Conservation (phyloP, 106 monocot genomes). For the Allium cepa region DNA sequence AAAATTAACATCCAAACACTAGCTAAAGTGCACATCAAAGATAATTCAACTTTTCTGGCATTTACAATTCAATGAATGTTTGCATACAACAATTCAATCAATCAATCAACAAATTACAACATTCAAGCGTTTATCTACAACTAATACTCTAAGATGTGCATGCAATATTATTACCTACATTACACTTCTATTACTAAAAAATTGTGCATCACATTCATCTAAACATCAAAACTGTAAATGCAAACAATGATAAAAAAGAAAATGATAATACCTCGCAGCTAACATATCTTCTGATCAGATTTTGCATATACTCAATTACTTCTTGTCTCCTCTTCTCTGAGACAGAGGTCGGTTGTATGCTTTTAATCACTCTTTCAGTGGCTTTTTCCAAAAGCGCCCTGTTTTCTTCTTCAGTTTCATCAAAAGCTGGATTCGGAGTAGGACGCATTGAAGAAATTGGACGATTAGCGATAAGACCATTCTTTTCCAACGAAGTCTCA, state of each 20-base stretch:
- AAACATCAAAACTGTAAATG: not conserved
- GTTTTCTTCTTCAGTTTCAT: constrained; percentile 11
- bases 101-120: no score
- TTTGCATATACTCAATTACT: constrained; percentile 57
- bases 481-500: constrained; percentile 14
- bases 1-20: no score
- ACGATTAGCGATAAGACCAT: constrained; percentile 5
- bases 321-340: constrained; percentile 42
- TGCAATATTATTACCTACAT: no score
- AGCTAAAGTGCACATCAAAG: no score
- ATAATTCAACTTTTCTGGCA: no score
- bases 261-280: constrained; percentile 27
- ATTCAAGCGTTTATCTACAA: no score
- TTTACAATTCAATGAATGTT: no score
- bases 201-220: no score
- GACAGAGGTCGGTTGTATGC: constrained; percentile 37
- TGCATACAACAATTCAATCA: no score
- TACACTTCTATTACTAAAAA: no score
- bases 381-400: constrained; percentile 30
- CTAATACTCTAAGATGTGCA: no score
- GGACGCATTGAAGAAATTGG: not conserved
- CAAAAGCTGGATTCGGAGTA: constrained; percentile 17
- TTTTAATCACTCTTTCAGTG: constrained; percentile 26
- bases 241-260: not conserved
- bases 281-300: constrained; percentile 21